These are phyloP conservation scores for Boletus tylopilopsis DNA, from an alignment of 768 basidiomycete species.

Conservation along the genomic window DNA sequence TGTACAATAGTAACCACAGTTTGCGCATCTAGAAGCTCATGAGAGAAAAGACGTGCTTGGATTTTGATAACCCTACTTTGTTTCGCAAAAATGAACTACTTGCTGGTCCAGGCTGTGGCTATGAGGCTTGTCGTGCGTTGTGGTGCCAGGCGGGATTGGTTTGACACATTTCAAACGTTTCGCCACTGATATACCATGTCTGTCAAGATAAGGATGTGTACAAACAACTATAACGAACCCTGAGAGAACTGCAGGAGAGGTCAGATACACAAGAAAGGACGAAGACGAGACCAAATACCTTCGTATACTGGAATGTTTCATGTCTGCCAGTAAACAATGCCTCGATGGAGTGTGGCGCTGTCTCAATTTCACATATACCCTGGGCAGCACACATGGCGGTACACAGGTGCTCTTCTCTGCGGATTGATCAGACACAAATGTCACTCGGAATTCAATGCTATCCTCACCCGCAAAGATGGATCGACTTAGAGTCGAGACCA, in stretches of 20 bases:
- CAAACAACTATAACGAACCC: slow-evolving; percentile 31
- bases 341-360: slow-evolving; percentile 54
- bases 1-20: slow-evolving; percentile 58
- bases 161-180: slow-evolving; percentile 50
- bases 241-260: slow-evolving; percentile 45
- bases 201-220: background rate
- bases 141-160: slow-evolving; percentile 40
- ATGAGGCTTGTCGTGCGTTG: slow-evolving; percentile 44
- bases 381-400: slow-evolving; percentile 37
- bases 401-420: slow-evolving; percentile 52
- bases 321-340: slow-evolving; percentile 58
- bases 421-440: background rate
- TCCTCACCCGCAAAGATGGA: slow-evolving; percentile 57
- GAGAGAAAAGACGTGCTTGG: background rate
- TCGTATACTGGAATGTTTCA: slow-evolving; percentile 63
- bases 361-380: slow-evolving; percentile 59
- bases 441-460: background rate
- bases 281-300: slow-evolving; percentile 36
- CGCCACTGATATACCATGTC: slow-evolving; percentile 32
- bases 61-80: slow-evolving; percentile 31
- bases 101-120: slow-evolving; percentile 42
- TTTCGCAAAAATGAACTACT: slow-evolving; percentile 54
- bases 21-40: slow-evolving; percentile 38
- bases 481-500: slow-evolving; percentile 34
- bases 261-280: background rate